phyloP scores from a whole-genome alignment of 1,284 basidiomycete genomes.

The Puccinia coronata region DNA sequence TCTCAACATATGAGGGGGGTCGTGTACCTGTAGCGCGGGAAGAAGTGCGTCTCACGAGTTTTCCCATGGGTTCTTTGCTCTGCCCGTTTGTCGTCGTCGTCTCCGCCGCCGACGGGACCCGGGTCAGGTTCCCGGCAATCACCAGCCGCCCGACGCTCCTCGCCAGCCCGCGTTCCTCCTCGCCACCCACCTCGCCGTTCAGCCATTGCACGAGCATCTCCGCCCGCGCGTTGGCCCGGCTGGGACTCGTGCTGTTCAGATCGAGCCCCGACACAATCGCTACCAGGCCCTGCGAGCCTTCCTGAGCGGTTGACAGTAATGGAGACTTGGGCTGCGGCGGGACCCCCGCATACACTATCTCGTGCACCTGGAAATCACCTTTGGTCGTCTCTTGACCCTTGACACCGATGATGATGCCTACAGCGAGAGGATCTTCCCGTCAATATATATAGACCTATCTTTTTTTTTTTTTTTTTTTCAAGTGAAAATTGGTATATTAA shows the following conservation, averaged over 20 bases:
- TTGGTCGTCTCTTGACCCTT: constrained; percentile 29
- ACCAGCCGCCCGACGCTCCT: constrained; percentile 77
- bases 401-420: constrained; percentile 37
- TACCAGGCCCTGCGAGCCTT: not conserved
- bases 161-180: constrained; percentile 67
- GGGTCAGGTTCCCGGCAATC: constrained; percentile 82
- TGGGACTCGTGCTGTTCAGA: constrained; percentile 17
- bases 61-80: constrained; percentile 8
- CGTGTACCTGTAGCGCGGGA: not conserved
- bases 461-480: not conserved
- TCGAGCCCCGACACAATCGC: constrained; percentile 44
- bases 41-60: not conserved
- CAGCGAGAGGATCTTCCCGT: not conserved
- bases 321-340: constrained; percentile 10
- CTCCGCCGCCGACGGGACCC: constrained; percentile 32
- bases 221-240: not conserved
- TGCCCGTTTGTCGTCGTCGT: not conserved
- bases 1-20: not conserved
- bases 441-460: no score
- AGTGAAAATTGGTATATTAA: not conserved
- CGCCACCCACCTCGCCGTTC: constrained; percentile 34
- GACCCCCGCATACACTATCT: constrained; percentile 12
- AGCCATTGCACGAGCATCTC: constrained; percentile 29
- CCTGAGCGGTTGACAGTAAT: not conserved
- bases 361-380: constrained; percentile 34